Base-by-base conservation (phyloP, 495 filamentous ascomycete genomes). In the Penicillium cinerascens region DNA sequence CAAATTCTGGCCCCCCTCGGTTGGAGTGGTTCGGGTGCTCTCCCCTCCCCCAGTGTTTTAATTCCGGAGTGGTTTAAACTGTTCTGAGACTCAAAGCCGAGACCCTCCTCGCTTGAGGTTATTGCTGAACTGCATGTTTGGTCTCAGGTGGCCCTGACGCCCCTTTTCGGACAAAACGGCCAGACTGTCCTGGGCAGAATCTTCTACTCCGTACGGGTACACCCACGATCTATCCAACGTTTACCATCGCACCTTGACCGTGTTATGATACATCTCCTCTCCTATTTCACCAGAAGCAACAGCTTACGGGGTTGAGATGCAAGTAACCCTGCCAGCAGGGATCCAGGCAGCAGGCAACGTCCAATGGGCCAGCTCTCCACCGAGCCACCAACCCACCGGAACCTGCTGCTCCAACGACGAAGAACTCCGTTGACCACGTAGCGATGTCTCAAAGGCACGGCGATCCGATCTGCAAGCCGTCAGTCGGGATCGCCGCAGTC, bases 391-490 rank as follows among this genome's bases (percentile, higher is more conserved):
- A 48, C 45, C 56, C 35, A 7, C 27, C 25, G 23, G 44, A 40
- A 52, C 45, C 29, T 44, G 37, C 22, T 51, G 44, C 33, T 48
- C 54, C 56, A 65, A 66, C 60, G 59, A 56, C 25, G 54, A 58
- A 58, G 54, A n/a, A n/a, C n/a, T n/a, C 54, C 55, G 48, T 63
- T 56, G 57, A 64, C 60, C 60, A 63, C 60, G 60, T 63, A 64
- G 45, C n/a, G 33, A 33, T 67, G 62, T 69, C 62, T 69, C 61
- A 67, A 64, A 47, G 38, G 56, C 52, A 52, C 56, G 68, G 60
- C 70, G 65, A 71, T 71, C 70, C 16, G 68, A 73, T 70, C 68
- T 67, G 68, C 70, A 71, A 57, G 56, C 63, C 61, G 58, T 67
- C 63, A 63, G 43, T 55, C 41, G 47, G 56, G 63, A 66, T 66